Percentiles rank a stretch among this genome's conserved stretches.
Evolutionary conservation across 2,329 filamentous ascomycete species (phyloP).

Genomic region (Cladosporium sp.): DNA sequence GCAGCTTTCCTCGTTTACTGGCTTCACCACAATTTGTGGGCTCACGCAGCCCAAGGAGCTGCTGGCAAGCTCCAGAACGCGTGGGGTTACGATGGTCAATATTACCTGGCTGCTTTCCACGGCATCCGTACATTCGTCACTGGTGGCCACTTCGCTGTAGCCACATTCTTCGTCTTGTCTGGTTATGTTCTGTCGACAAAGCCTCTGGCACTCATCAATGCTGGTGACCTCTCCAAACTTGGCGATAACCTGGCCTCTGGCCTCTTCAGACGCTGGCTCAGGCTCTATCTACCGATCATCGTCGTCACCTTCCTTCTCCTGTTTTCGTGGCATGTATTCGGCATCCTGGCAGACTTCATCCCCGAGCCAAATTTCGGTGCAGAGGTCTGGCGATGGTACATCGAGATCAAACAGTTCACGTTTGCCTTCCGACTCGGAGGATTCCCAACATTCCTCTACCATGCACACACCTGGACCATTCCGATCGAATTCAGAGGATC

Average conservation of each 20-base stretch:
- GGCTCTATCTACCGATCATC: slow-evolving; percentile 51
- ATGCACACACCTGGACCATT: slow-evolving; percentile 61
- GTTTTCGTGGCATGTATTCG: slow-evolving; percentile 51
- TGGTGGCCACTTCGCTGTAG: slow-evolving; percentile 58
- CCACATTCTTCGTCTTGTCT: slow-evolving; percentile 50
- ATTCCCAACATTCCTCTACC: slow-evolving; percentile 55
- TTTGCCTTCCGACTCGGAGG: slow-evolving; percentile 60
- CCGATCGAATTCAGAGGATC: slow-evolving; percentile 62
- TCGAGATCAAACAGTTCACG: slow-evolving; percentile 64
- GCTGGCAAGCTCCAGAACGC: slow-evolving; percentile 48
- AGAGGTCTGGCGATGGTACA: slow-evolving; percentile 51
- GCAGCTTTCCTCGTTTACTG: slow-evolving; percentile 63
- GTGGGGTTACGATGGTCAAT: slow-evolving; percentile 48
- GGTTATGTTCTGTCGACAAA: slow-evolving; percentile 51
- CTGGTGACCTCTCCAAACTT: slow-evolving; percentile 36
- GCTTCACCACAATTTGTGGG: slow-evolving; percentile 57
- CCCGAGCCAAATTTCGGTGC: slow-evolving; percentile 40
- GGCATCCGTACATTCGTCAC: slow-evolving; percentile 57
- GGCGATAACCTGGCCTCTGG: slow-evolving; percentile 45
- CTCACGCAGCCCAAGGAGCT: slow-evolving; percentile 41
- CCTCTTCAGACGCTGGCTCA: slow-evolving; percentile 49
- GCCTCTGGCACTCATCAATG: slow-evolving; percentile 41
- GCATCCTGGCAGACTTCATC: slow-evolving; percentile 30
- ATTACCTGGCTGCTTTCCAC: slow-evolving; percentile 53
- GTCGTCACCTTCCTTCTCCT: slow-evolving; percentile 53